A percentile compares a stretch with the other conserved stretches of the same genome.
Evolutionary conservation across 208 protist genomes (phyloP).

Genomic region (Leishmania arabica): DNA sequence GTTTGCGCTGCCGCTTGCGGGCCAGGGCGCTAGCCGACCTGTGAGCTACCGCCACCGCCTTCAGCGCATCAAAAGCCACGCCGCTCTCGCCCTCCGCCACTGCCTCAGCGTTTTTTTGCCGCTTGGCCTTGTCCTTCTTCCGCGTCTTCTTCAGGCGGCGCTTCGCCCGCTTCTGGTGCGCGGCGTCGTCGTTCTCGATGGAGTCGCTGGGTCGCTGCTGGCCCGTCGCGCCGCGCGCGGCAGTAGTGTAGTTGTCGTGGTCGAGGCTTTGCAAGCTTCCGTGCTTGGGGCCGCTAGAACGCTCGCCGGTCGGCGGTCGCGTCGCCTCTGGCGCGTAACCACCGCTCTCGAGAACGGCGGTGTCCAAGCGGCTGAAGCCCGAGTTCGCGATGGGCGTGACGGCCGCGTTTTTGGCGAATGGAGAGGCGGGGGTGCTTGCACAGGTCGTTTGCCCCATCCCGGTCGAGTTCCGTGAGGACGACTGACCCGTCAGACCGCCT

Average conservation of each 20-base stretch:
- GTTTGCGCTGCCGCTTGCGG: conserved; percentile 30
- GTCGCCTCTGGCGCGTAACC: neutral
- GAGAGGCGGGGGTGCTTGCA: neutral
- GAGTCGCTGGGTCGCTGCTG: conserved; percentile 21
- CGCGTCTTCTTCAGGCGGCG: conserved; percentile 33
- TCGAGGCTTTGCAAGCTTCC: conserved; percentile 7
- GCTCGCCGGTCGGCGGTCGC: neutral
- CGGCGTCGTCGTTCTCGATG: conserved; percentile 23
- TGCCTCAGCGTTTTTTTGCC: neutral
- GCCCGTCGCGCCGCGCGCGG: conserved; percentile 14
- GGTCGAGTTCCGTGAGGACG: neutral
- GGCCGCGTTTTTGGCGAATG: neutral
- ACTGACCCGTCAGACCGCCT: neutral
- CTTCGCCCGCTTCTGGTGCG: conserved; percentile 31
- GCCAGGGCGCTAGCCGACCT: conserved; percentile 29
- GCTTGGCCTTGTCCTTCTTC: conserved; percentile 8
- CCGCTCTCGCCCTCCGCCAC: neutral
- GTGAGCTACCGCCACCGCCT: neutral
- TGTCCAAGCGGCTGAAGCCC: conserved; percentile 2
- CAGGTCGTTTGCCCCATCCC: neutral
- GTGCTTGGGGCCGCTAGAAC: neutral
- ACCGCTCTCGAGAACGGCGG: neutral
- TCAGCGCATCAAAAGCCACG: neutral
- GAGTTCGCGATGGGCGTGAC: neutral
- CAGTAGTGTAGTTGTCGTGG: conserved; percentile 6